Evolutionary conservation across 163 green algal species (phyloP).

Genomic region (Picocystis sp.): DNA sequence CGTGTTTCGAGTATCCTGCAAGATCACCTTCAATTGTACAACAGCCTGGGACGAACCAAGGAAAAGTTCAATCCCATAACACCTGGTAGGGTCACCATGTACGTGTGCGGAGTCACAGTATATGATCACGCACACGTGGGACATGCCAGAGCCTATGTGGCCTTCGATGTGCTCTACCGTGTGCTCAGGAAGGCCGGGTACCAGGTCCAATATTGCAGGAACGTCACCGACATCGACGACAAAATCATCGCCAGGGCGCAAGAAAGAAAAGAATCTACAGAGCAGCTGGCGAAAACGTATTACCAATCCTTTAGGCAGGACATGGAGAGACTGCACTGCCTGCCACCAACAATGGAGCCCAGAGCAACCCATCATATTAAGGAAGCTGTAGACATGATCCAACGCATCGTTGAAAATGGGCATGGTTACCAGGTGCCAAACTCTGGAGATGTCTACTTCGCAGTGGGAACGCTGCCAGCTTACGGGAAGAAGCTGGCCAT

Average conservation of each 20-base stretch:
- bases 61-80: constrained; percentile 44
- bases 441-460: constrained; percentile 82
- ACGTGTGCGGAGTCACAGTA: constrained; percentile 94
- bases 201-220: constrained; percentile 20
- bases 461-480: constrained; percentile 44
- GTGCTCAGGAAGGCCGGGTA: neutral
- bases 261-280: constrained; percentile 17
- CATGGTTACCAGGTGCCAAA: constrained; percentile 58
- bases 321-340: constrained; percentile 56
- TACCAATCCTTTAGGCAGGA: constrained; percentile 71
- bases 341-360: constrained; percentile 69
- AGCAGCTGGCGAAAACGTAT: constrained; percentile 57
- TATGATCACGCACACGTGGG: constrained; percentile 93
- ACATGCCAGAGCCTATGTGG: constrained; percentile 85
- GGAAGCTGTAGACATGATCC: constrained; percentile 75
- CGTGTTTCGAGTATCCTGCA: no score
- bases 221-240: constrained; percentile 55
- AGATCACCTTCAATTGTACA: constrained; percentile 38
- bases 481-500: constrained; percentile 52
- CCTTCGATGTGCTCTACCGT: constrained; percentile 82
- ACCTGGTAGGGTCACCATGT: constrained; percentile 67
- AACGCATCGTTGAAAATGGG: constrained; percentile 71
- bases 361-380: constrained; percentile 71
- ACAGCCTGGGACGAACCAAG: constrained; percentile 68
- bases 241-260: constrained; percentile 77